phyloP scores from a whole-genome alignment of 2,329 filamentous ascomycete genomes.

The Pseudogymnoascus pannorum region DNA sequence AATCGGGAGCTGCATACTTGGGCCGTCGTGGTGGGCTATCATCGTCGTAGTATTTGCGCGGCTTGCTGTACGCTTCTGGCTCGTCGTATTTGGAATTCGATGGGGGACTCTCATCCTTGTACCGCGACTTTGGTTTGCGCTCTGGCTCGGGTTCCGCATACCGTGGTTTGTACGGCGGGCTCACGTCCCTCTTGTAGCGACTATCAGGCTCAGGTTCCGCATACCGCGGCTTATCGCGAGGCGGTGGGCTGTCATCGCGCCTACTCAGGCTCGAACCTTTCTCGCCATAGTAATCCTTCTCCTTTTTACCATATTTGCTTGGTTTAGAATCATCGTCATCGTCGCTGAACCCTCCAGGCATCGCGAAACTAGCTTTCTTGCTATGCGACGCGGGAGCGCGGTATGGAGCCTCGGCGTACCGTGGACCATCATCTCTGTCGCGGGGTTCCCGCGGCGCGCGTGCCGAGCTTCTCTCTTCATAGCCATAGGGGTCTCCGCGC shows the following conservation, averaged over 20 bases:
- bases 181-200: neutral
- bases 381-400: neutral
- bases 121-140: neutral
- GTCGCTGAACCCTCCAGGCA: constrained; percentile 5
- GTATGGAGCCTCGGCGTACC: constrained; percentile 1
- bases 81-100: neutral
- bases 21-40: neutral
- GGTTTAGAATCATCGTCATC: neutral
- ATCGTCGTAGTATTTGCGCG: constrained; percentile 7
- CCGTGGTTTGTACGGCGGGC: neutral
- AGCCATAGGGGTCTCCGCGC: constrained; percentile 1
- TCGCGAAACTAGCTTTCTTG: constrained; percentile 6
- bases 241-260: neutral
- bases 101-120: neutral
- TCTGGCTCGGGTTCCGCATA: neutral
- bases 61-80: neutral
- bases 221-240: constrained; percentile 3
- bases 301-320: neutral
- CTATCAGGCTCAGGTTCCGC: neutral
- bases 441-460: neutral
- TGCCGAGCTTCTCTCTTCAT: neutral
- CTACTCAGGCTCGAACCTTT: neutral
- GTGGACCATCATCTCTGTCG: constrained; percentile 7
- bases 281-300: neutral
- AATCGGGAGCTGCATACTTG: neutral